phyloP scores from a whole-genome alignment of 129 eudicot genomes.

The sunflower (Helianthus annuus) region DNA sequence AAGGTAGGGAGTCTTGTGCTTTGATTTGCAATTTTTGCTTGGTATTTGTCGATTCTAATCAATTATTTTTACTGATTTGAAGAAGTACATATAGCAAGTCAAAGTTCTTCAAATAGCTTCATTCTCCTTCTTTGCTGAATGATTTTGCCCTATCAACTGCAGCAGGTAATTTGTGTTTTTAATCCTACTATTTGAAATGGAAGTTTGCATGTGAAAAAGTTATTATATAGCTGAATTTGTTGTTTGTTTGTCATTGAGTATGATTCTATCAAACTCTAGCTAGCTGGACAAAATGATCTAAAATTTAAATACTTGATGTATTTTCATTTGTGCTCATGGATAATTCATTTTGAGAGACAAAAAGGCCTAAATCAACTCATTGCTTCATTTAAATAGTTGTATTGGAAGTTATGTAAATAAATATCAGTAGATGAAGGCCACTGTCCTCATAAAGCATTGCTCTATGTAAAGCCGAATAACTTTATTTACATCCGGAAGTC shows the following conservation, averaged over 20 bases:
- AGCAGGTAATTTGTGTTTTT: slow-evolving; percentile 31
- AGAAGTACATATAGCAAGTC: slow-evolving; percentile 35
- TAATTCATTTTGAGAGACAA: no score
- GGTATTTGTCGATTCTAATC: background rate
- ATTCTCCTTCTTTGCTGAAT: slow-evolving; percentile 66
- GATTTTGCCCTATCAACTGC: slow-evolving; percentile 60
- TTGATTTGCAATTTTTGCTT: background rate
- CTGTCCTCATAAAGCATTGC: background rate
- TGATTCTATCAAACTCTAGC: slow-evolving; percentile 10
- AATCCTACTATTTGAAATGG: background rate
- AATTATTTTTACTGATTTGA: background rate
- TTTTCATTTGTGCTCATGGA: background rate
- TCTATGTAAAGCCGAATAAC: no score
- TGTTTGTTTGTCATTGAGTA: no score
- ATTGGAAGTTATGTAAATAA: background rate
- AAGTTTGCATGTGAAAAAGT: background rate
- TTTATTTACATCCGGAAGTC: no score
- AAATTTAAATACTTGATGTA: background rate
- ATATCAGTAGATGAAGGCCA: background rate
- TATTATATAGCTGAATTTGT: background rate
- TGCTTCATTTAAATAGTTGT: background rate
- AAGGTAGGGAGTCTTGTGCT: no score
- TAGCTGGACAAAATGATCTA: background rate
- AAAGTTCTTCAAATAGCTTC: slow-evolving; percentile 69
- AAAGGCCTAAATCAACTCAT: background rate